Conservation (phyloP, 441 rosid genomes). For the Populus hybrid region DNA sequence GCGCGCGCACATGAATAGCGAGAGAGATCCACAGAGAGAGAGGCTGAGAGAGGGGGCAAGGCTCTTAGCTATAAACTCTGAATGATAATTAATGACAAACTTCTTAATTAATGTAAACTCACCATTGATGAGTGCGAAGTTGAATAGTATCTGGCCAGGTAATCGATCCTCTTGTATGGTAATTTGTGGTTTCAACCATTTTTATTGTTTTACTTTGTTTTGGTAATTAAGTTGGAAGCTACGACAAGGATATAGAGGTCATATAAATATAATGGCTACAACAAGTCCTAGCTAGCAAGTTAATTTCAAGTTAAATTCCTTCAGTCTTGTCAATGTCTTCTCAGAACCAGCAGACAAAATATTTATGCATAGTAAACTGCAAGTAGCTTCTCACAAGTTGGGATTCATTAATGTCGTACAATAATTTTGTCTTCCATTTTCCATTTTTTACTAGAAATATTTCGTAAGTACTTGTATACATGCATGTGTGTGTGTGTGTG, state of each 20-base stretch:
- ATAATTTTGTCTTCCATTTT: no score
- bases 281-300: no score
- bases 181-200: no score
- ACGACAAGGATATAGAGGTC: not conserved
- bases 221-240: not conserved
- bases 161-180: not conserved
- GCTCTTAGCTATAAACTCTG: not conserved
- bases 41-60: not conserved
- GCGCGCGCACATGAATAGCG: not conserved
- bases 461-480: not conserved
- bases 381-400: no score
- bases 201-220: no score
- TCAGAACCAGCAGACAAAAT: not conserved
- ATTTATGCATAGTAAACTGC: no score
- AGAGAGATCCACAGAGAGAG: not conserved
- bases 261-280: not conserved
- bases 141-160: not conserved
- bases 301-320: not conserved
- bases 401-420: no score
- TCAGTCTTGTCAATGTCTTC: not conserved
- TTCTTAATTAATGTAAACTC: not conserved
- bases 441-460: not conserved
- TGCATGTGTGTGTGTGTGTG: not conserved
- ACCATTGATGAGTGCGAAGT: not conserved
- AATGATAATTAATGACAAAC: not conserved